phyloP scores from a whole-genome alignment of 129 eudicot species.

The Pulicaria dysenterica region DNA sequence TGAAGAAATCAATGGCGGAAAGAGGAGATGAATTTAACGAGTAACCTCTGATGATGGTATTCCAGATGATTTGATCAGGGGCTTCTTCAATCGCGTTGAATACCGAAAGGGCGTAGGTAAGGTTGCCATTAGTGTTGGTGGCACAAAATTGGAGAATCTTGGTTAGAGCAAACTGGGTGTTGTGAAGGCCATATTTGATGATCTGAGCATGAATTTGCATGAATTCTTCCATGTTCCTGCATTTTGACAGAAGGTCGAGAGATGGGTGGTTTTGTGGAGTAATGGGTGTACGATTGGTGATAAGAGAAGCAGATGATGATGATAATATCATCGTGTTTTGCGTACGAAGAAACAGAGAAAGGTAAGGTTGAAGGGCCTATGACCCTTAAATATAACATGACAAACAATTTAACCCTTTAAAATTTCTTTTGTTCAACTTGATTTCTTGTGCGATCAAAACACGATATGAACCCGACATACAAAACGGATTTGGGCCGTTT shows the following conservation, averaged over 20 bases:
- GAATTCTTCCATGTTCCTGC: conserved; percentile 48
- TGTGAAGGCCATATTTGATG: conserved; percentile 68
- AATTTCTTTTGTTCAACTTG: no score
- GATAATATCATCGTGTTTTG: conserved; percentile 26
- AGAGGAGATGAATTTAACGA: conserved; percentile 22
- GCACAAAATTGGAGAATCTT: conserved; percentile 70
- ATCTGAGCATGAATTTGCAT: conserved; percentile 66
- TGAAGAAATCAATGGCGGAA: conserved; percentile 28
- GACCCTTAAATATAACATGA: no score
- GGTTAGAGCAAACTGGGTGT: conserved; percentile 51
- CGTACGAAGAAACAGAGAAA: not conserved
- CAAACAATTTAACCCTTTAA: no score
- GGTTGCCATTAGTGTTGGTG: conserved; percentile 45
- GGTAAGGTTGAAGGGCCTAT: not conserved
- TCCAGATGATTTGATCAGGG: conserved; percentile 38
- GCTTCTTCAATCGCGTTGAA: conserved; percentile 53
- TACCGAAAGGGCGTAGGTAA: conserved; percentile 52
- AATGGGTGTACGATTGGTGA: not conserved
- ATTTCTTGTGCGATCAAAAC: no score
- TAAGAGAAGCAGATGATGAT: conserved; percentile 11
- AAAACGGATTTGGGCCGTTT: no score
- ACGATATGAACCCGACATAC: no score
- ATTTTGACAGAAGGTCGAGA: conserved; percentile 56
- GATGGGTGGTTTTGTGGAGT: conserved; percentile 56
- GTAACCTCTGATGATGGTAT: conserved; percentile 48